Percentiles rank a stretch among this genome's conserved stretches.
These are phyloP conservation scores for Termitomyces sp. DNA, from an alignment of 768 basidiomycete genomes.

Conservation along the genomic window DNA sequence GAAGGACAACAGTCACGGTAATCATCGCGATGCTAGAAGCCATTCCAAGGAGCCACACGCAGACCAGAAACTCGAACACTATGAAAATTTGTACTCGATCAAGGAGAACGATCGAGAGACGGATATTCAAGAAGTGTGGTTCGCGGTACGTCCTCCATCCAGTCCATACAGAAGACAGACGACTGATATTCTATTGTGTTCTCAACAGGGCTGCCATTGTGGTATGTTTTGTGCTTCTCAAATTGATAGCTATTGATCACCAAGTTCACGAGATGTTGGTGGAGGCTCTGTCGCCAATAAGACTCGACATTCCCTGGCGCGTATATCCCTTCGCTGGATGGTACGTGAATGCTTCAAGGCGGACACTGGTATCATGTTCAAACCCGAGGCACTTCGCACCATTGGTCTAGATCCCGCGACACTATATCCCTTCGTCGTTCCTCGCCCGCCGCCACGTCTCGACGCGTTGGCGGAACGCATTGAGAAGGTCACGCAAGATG, in stretches of 20 bases:
- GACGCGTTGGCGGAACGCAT: conserved; percentile 2
- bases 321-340: conserved; percentile 67
- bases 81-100: conserved; percentile 30
- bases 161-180: not conserved
- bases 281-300: conserved; percentile 52
- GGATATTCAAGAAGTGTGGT: conserved; percentile 67
- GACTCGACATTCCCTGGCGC: conserved; percentile 37
- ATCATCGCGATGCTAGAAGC: not conserved
- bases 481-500: not conserved
- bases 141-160: conserved; percentile 34
- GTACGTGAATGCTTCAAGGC: conserved; percentile 60
- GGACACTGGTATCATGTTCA: conserved; percentile 58
- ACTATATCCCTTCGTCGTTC: conserved; percentile 32
- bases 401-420: conserved; percentile 40
- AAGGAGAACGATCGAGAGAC: conserved; percentile 17
- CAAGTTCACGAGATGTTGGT: conserved; percentile 40
- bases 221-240: conserved; percentile 18
- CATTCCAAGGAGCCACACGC: not conserved
- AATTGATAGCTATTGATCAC: not conserved
- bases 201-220: conserved; percentile 41
- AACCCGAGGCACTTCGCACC: conserved; percentile 36
- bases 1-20: not conserved
- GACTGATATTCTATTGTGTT: not conserved
- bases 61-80: conserved; percentile 22
- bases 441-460: conserved; percentile 27